Evolutionary conservation across 805 yeast genomes (phyloP).

Genomic region (Yarrowia sp.): DNA sequence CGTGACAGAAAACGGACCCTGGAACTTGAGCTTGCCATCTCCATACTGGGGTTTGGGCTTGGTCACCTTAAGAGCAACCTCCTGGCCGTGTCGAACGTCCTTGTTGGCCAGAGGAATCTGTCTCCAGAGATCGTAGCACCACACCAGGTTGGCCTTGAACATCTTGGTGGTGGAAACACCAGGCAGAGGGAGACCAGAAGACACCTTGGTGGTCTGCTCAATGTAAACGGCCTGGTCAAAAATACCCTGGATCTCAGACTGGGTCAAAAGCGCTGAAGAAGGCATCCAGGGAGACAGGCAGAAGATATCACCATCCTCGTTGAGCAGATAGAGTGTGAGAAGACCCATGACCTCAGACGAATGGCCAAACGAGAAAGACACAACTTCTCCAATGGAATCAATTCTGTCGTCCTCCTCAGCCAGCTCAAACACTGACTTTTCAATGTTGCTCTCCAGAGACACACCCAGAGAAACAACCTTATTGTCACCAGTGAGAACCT

Average conservation of each 20-base stretch:
- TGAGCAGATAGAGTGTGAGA: constrained; percentile 52
- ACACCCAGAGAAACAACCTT: constrained; percentile 42
- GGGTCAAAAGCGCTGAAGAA: constrained; percentile 40
- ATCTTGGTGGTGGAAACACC: constrained; percentile 11
- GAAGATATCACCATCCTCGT: constrained; percentile 57
- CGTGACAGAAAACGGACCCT: constrained; percentile 53
- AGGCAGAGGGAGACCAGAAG: not conserved
- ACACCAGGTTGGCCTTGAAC: constrained; percentile 28
- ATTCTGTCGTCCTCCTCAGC: not conserved
- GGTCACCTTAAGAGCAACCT: not conserved
- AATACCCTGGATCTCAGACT: constrained; percentile 36
- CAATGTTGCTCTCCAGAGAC: constrained; percentile 9
- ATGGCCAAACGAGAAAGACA: constrained; percentile 49
- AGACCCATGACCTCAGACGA: constrained; percentile 41
- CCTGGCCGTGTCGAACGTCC: constrained; percentile 31
- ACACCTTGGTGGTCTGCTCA: constrained; percentile 28
- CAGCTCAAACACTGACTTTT: constrained; percentile 17
- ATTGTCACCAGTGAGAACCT: constrained; percentile 41
- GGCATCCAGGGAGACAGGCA: constrained; percentile 66
- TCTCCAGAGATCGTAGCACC: constrained; percentile 31
- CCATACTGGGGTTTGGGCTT: constrained; percentile 4
- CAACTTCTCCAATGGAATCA: constrained; percentile 33
- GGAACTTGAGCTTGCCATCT: constrained; percentile 31
- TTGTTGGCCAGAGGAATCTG: constrained; percentile 28
- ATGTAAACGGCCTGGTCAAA: constrained; percentile 39